Evolutionary conservation across 805 yeast species (phyloP), one percentile per base, ranked within the genome.

Genomic region (Sugiyamaella marilandica): DNA sequence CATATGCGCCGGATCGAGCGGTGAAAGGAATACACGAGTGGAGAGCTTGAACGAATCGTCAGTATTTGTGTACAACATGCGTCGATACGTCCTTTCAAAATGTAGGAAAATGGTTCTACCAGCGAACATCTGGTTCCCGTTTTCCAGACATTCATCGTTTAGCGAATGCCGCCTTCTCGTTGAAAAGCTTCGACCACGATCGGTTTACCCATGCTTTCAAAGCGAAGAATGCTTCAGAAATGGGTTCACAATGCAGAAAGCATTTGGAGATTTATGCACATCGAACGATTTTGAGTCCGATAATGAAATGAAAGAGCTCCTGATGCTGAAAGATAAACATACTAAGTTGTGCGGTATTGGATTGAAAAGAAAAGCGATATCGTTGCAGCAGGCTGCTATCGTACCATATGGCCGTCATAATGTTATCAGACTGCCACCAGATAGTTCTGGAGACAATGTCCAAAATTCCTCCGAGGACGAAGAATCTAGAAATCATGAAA

Each of bases 111-210:
- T 55, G 5, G 49, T 62, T 14, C 55, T 66, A 45, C 58, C 62
- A 16, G 56, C 62, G 19, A 54, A 62, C 52, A 9, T 65, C 47
- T 53, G 56, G 49, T 62, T 60, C 51, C 48, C 54, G 32, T 67
- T 65, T 47, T 66, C 70, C 3, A 51, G 70, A 9, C 71, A 68
- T 46, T 64, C 70, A 3, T 68, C 70, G 0, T 55, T 52, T 37
- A 55, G 58, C 0, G 70, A 66, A 43, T 47, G 66, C 10, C 5
- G 49, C 18, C 46, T 49, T 8, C 56, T 68, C 5, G 36, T 59
- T 2, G 44, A 45, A 2, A 11, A 57, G 35, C 62, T 68, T 47
- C 44, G 54, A 2, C 61, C 61, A 1, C 49, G 41, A 36, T 41
- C 49, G 5, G 62, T 59, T 13, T 58, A 58, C 49, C 61, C 62